phyloP scores from a whole-genome alignment of 116 monocot species.

The Iris pallida region DNA sequence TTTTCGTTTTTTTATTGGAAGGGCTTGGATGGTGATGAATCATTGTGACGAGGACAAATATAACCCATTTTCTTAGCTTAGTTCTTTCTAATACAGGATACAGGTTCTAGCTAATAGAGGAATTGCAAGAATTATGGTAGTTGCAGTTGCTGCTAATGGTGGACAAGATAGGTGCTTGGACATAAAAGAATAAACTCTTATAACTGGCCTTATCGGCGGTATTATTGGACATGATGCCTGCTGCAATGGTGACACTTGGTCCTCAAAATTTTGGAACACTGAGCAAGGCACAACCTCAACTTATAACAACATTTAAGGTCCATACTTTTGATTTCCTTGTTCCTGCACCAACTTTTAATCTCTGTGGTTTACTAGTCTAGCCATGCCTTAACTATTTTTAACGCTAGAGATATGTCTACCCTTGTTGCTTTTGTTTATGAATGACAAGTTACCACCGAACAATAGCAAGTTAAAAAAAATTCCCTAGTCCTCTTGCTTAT shows the following conservation, averaged over 20 bases:
- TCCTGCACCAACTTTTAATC: not conserved
- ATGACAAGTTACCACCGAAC: no score
- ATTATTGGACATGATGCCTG: conserved; percentile 92
- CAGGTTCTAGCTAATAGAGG: conserved; percentile 79
- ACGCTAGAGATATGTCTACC: no score
- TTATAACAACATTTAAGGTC: conserved; percentile 91
- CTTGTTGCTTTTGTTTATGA: no score
- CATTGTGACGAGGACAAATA: no score
- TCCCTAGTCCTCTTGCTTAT: no score
- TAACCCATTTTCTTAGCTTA: not conserved
- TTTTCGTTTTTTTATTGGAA: no score
- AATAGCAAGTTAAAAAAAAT: no score
- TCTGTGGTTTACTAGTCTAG: not conserved
- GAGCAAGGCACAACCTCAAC: conserved; percentile 59
- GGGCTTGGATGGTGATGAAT: no score
- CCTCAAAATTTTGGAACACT: conserved; percentile 85
- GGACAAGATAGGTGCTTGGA: conserved; percentile 72
- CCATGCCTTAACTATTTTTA: not conserved
- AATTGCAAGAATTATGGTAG: conserved; percentile 58
- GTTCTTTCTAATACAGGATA: conserved; percentile 38
- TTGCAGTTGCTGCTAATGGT: conserved; percentile 32
- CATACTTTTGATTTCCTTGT: not conserved
- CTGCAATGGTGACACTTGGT: conserved; percentile 99
- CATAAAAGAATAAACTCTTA: conserved; percentile 48
- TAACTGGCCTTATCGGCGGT: conserved; percentile 74